Evolutionary conservation across 2,329 filamentous ascomycete species (phyloP).

Genomic region (Fusarium fracticaudum): DNA sequence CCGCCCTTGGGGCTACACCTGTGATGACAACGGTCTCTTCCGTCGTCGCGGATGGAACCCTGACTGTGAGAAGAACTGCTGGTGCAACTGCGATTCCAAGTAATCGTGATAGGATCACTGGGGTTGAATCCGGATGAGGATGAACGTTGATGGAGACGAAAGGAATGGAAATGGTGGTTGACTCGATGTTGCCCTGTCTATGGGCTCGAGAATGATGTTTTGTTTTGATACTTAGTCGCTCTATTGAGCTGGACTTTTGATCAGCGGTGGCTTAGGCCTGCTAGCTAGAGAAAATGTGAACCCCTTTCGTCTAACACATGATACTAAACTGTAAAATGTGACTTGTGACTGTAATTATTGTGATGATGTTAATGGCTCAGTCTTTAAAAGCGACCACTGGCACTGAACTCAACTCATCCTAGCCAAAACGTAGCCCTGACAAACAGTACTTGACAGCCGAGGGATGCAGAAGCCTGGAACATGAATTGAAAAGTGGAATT

Average conservation of each 20-base stretch:
- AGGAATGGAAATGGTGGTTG: background rate
- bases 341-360: accelerated
- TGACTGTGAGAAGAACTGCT: constrained; percentile 8
- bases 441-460: no score
- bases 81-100: constrained; percentile 15
- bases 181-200: background rate
- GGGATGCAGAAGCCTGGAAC: no score
- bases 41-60: constrained; percentile 4
- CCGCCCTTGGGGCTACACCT: constrained; percentile 9
- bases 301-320: background rate
- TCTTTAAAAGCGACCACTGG: background rate
- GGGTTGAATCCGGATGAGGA: no score
- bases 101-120: background rate
- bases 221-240: background rate
- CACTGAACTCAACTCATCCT: no score
- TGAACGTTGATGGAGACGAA: background rate
- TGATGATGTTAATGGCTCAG: accelerated
- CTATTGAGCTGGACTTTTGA: background rate
- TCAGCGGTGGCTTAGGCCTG: background rate
- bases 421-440: no score
- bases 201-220: background rate
- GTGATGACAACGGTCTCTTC: background rate
- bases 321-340: background rate
- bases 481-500: no score
- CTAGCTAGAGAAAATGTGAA: background rate